These are phyloP conservation scores for Bipolaris cookei DNA, from an alignment of 2,329 filamentous ascomycete species.

Conservation along the genomic window DNA sequence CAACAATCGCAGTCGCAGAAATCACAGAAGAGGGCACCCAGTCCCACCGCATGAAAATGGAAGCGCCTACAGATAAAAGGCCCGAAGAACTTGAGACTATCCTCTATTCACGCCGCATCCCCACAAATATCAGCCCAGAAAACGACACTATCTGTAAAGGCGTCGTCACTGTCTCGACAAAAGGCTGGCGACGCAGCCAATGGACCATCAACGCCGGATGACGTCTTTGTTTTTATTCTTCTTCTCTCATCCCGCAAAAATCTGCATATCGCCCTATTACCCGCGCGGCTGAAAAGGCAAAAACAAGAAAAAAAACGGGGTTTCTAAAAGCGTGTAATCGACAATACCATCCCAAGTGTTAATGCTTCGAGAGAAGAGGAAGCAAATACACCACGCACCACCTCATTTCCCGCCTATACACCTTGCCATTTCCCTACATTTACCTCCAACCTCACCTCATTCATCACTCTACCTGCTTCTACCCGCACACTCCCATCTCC, in stretches of 20 bases:
- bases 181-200: slow-evolving; percentile 45
- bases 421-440: no score
- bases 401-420: no score
- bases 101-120: slow-evolving; percentile 38
- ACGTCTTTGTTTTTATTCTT: slow-evolving; percentile 6
- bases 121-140: slow-evolving; percentile 27
- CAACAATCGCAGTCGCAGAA: slow-evolving; percentile 26
- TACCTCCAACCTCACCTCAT: no score
- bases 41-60: slow-evolving; percentile 4
- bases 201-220: slow-evolving; percentile 44
- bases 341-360: no score
- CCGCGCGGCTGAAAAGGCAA: slow-evolving; percentile 1
- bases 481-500: no score
- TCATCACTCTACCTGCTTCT: no score
- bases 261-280: not conserved
- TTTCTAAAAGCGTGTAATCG: not conserved
- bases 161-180: slow-evolving; percentile 36
- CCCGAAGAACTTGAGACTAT: slow-evolving; percentile 14
- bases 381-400: no score
- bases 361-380: no score
- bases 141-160: slow-evolving; percentile 28
- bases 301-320: not conserved
- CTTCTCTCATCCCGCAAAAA: no score
- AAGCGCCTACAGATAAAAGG: slow-evolving; percentile 9
- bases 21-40: slow-evolving; percentile 23